A percentile compares a stretch with the other conserved stretches of the same genome.
Conservation (phyloP, 2,329 filamentous ascomycete genomes). For the Botryotinia calthae region DNA sequence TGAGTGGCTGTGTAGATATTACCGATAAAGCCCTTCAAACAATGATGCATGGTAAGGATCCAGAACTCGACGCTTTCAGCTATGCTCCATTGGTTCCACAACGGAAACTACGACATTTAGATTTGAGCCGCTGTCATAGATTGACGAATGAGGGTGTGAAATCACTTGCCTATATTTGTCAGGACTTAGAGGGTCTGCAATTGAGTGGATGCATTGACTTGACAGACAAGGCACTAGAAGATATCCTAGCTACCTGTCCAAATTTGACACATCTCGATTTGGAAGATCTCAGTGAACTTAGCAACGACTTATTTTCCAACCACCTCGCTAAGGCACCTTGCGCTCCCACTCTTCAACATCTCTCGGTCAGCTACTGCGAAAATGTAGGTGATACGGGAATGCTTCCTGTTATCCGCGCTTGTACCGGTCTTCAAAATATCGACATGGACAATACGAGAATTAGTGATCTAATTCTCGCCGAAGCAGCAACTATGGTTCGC, state of each 20-base stretch:
- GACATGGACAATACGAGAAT: conserved; percentile 94
- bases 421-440: conserved; percentile 64
- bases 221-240: conserved; percentile 69
- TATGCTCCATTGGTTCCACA: conserved; percentile 72
- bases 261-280: conserved; percentile 82
- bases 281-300: conserved; percentile 77
- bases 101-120: conserved; percentile 77
- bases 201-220: conserved; percentile 74
- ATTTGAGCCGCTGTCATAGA: conserved; percentile 73
- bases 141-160: conserved; percentile 73
- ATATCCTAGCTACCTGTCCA: conserved; percentile 72
- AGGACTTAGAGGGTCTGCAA: conserved; percentile 77
- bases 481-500: conserved; percentile 78
- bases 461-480: conserved; percentile 79
- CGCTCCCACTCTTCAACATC: conserved; percentile 67
- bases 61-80: conserved; percentile 78
- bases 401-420: conserved; percentile 76
- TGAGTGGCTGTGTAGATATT: conserved; percentile 77
- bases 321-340: conserved; percentile 76
- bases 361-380: conserved; percentile 90
- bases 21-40: conserved; percentile 70
- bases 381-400: conserved; percentile 79
- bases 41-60: conserved; percentile 73
- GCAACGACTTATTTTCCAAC: conserved; percentile 68
- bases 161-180: conserved; percentile 69